These are phyloP conservation scores for Physcia stellaris DNA, from an alignment of 495 filamentous ascomycete species.

Conservation along the genomic window DNA sequence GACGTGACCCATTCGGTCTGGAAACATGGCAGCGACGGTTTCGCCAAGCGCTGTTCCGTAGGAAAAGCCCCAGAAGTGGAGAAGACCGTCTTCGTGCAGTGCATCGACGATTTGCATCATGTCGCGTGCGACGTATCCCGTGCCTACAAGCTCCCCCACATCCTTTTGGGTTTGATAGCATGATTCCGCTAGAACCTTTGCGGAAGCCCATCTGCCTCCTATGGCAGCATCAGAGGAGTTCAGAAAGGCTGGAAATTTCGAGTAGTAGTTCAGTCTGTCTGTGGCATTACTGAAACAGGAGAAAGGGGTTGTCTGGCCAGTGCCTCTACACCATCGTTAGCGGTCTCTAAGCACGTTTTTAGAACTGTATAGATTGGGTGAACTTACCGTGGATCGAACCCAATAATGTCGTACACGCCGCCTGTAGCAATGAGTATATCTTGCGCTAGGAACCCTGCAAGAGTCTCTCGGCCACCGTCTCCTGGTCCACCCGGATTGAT, in stretches of 20 bases:
- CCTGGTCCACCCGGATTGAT: conserved; percentile 25
- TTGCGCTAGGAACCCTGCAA: not conserved
- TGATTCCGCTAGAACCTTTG: not conserved
- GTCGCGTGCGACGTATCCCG: conserved; percentile 27
- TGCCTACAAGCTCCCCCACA: conserved; percentile 21
- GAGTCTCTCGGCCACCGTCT: not conserved
- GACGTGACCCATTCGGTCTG: conserved; percentile 27
- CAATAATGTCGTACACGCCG: no score
- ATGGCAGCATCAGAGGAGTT: no score
- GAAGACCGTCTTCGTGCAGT: conserved; percentile 27
- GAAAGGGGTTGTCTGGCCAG: conserved; percentile 25
- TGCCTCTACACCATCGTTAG: conserved; percentile 18
- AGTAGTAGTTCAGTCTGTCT: not conserved
- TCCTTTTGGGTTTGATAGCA: conserved; percentile 6
- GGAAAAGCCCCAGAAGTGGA: conserved; percentile 33
- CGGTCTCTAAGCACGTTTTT: no score
- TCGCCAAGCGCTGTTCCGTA: conserved; percentile 31
- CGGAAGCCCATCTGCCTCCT: no score
- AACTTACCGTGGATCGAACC: no score
- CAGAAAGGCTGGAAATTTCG: no score
- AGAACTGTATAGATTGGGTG: no score
- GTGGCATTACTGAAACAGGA: conserved; percentile 18
- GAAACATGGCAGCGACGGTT: conserved; percentile 30
- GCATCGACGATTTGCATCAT: conserved; percentile 30
- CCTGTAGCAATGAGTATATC: not conserved